Evolutionary conservation across 306 rosid genomes (phyloP), one percentile per base, ranked within the genome.

Genomic region (Luffa acutangula): DNA sequence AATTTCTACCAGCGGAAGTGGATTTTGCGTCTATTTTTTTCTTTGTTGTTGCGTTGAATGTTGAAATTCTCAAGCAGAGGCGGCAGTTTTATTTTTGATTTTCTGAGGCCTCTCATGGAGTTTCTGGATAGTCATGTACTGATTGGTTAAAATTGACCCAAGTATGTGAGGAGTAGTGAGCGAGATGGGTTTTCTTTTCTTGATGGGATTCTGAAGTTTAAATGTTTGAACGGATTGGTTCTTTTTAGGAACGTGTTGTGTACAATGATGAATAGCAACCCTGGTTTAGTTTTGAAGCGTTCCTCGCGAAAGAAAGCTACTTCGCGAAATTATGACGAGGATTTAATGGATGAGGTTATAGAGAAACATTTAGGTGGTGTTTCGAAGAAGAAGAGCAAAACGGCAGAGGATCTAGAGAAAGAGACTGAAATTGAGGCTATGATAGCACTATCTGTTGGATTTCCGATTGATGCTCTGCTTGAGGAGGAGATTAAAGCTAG

Each of bases 361-460:
- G 98, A 94, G 85, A 84, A 92, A 76, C 92, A 91, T 63, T 59
- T 92, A 65, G 97, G 94, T 6, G 83, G 83, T 53, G 80, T 85
- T 75, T 90, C 82, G 33, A 92, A 89, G 90, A 95, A 87, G 82
- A 89, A 78, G 86, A 86, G 21, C 36, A 87, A 80, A 82, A 87
- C 90, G 3, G 84, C 31, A 39, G 85, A 84, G 77, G 99, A 88
- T 87, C 53, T 95, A 80, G 93, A 95, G 88, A 95, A 89, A 84
- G 99, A 92, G 83, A 91, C 99, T 1, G 92, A 91, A 81, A 87
- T 88, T 1, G 99, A 95, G 91, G 93, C 99, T 11, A 92, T 95
- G 99, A 95, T 92, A 75, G 97, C 97, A 0, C 48, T 92, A 3
- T 95, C 93, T 5, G 88, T 95, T 0, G 97, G 99, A 65, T 95